phyloP scores from a whole-genome alignment of 768 basidiomycete genomes.

The Rhodotorula sphaerocarpa region DNA sequence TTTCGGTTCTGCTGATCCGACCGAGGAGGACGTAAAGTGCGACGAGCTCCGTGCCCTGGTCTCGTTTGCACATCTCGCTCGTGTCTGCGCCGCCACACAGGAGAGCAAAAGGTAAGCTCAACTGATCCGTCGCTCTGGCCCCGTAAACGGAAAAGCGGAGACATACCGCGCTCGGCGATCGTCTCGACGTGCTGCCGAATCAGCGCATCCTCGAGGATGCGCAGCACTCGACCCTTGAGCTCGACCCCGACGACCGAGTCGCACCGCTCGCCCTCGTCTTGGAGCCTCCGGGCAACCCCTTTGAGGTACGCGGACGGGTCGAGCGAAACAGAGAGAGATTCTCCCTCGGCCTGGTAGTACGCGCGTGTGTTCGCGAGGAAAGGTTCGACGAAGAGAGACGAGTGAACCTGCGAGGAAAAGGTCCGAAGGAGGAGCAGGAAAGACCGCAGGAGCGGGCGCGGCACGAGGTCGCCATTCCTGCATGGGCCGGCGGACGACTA shows the following conservation, averaged over 20 bases:
- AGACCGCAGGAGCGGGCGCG: conserved; percentile 76
- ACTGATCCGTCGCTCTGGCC: not conserved
- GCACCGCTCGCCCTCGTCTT: conserved; percentile 59
- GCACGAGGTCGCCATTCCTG: conserved; percentile 78
- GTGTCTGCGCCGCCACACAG: conserved; percentile 48
- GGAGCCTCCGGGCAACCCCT: conserved; percentile 60
- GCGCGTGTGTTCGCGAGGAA: conserved; percentile 64
- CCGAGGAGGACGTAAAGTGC: conserved; percentile 58
- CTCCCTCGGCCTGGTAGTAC: conserved; percentile 72
- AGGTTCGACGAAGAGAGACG: conserved; percentile 67
- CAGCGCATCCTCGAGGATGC: conserved; percentile 54
- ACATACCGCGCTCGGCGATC: conserved; percentile 42
- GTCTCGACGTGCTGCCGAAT: conserved; percentile 49
- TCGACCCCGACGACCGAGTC: conserved; percentile 18
- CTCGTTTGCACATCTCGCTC: conserved; percentile 50
- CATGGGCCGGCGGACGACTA: not conserved
- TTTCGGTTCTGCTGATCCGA: conserved; percentile 53
- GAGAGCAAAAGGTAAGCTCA: not conserved
- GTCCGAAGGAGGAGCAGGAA: conserved; percentile 33
- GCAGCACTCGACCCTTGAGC: conserved; percentile 46
- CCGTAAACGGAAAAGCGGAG: not conserved
- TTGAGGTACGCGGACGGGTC: conserved; percentile 63
- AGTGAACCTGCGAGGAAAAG: conserved; percentile 55
- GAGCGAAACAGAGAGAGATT: conserved; percentile 58
- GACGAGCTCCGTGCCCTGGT: conserved; percentile 48